Conservation (phyloP, 225 moss, liverwort and hornwort species). For the Marchantia paleacea region DNA sequence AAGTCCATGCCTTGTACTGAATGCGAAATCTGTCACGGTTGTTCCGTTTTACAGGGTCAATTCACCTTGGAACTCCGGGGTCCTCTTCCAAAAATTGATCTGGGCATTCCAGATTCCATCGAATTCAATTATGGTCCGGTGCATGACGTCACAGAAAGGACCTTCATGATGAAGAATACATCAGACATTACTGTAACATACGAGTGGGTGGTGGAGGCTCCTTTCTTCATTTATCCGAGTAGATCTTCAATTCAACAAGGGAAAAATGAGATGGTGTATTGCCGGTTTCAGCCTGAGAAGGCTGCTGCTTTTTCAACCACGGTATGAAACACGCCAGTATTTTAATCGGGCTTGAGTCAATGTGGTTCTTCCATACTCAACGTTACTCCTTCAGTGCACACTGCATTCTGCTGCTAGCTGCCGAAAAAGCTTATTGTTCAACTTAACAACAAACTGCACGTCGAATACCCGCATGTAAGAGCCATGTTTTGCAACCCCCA, state of each 20-base stretch:
- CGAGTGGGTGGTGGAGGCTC: slow-evolving; percentile 73
- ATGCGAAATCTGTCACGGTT: neutral
- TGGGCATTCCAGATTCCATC: slow-evolving; percentile 73
- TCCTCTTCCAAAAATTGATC: slow-evolving; percentile 67
- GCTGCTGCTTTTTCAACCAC: slow-evolving; percentile 71
- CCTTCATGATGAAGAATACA: slow-evolving; percentile 77
- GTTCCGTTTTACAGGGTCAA: slow-evolving; percentile 48
- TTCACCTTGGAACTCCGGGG: slow-evolving; percentile 76
- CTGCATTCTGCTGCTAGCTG: neutral
- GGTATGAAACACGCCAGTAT: slow-evolving; percentile 17
- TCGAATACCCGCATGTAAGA: neutral
- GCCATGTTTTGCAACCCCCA: neutral
- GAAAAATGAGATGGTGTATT: slow-evolving; percentile 62
- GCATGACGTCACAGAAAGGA: slow-evolving; percentile 75
- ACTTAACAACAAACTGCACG: neutral
- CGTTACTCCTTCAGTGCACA: neutral
- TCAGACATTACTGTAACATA: slow-evolving; percentile 68
- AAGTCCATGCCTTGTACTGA: neutral
- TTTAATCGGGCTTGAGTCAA: neutral
- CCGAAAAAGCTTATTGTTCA: neutral
- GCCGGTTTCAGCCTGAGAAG: slow-evolving; percentile 74
- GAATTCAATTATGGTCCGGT: slow-evolving; percentile 84
- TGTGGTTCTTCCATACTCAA: neutral
- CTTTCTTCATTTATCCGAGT: slow-evolving; percentile 66
- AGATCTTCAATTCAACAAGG: slow-evolving; percentile 64